Conservation (phyloP, 2,329 filamentous ascomycete genomes). For the Curvularia spicifera region DNA sequence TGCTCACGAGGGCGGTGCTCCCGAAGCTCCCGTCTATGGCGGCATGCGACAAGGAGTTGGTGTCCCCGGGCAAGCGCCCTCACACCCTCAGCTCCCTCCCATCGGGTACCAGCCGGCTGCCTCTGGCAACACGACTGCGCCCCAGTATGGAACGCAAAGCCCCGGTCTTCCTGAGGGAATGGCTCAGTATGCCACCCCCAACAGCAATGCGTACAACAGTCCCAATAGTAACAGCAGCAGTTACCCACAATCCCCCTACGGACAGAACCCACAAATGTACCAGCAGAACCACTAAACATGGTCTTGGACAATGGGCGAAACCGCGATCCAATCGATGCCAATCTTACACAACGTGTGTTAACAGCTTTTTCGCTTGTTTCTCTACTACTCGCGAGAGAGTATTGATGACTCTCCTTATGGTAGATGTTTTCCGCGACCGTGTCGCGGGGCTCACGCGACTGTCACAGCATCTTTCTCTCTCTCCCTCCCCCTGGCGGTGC, state of each 20-base stretch:
- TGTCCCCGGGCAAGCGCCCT: slow-evolving; percentile 52
- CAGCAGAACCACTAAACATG: slow-evolving; percentile 49
- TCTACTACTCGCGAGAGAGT: slow-evolving; percentile 3
- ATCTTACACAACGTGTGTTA: slow-evolving; percentile 10
- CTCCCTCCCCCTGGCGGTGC: slow-evolving; percentile 28
- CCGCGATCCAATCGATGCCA: neutral
- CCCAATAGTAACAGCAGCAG: slow-evolving; percentile 53
- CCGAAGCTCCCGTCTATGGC: slow-evolving; percentile 55
- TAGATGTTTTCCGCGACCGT: slow-evolving; percentile 31
- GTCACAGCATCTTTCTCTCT: slow-evolving; percentile 38
- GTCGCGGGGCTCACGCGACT: slow-evolving; percentile 31
- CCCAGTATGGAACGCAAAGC: slow-evolving; percentile 56
- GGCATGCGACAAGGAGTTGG: slow-evolving; percentile 55
- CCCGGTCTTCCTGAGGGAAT: slow-evolving; percentile 57
- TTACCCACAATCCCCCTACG: slow-evolving; percentile 60
- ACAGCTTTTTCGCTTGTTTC: slow-evolving; percentile 23
- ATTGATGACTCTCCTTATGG: slow-evolving; percentile 36
- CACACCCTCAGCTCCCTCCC: slow-evolving; percentile 58
- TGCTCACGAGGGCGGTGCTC: slow-evolving; percentile 59
- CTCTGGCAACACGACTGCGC: slow-evolving; percentile 50
- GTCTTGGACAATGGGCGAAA: slow-evolving; percentile 3
- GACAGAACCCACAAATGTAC: slow-evolving; percentile 57
- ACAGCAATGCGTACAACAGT: slow-evolving; percentile 53
- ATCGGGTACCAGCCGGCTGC: slow-evolving; percentile 59
- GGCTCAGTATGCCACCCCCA: slow-evolving; percentile 55